Percentiles rank a stretch among this genome's conserved stretches.
These are phyloP conservation scores for Candida germanica DNA, from an alignment of 805 yeast genomes.

Conservation along the genomic window DNA sequence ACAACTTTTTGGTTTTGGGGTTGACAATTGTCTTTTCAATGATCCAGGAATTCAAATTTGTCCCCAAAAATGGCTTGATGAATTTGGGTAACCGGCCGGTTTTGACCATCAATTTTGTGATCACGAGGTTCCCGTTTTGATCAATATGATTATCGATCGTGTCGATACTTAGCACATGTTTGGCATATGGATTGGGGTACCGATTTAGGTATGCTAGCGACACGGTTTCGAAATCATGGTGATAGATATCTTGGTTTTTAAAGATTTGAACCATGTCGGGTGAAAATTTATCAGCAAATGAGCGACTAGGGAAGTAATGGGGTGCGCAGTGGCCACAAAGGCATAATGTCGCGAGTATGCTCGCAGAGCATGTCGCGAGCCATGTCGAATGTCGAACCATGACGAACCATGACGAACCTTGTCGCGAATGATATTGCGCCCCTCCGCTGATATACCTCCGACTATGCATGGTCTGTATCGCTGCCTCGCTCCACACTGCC, in stretches of 20 bases:
- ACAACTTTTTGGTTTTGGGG: slow-evolving; percentile 51
- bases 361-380: too few relatives aligned
- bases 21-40: slow-evolving; percentile 76
- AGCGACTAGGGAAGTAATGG: too few relatives aligned
- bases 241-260: slow-evolving; percentile 29
- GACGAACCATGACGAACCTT: too few relatives aligned
- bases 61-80: slow-evolving; percentile 71
- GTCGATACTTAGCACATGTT: slow-evolving; percentile 82
- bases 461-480: too few relatives aligned
- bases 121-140: slow-evolving; percentile 58
- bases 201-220: slow-evolving; percentile 67
- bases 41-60: slow-evolving; percentile 71
- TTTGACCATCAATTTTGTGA: slow-evolving; percentile 73
- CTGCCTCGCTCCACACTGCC: too few relatives aligned
- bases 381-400: too few relatives aligned
- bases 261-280: slow-evolving; percentile 40
- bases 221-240: slow-evolving; percentile 64
- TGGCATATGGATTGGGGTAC: slow-evolving; percentile 73
- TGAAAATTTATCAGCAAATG: too few relatives aligned
- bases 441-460: too few relatives aligned
- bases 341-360: too few relatives aligned
- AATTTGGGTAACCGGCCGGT: slow-evolving; percentile 78
- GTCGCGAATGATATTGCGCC: too few relatives aligned
- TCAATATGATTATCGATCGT: slow-evolving; percentile 63
- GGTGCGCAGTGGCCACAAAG: too few relatives aligned